These are phyloP conservation scores for Fremontodendron californicum DNA, from an alignment of 345 rosid species.

Conservation along the genomic window DNA sequence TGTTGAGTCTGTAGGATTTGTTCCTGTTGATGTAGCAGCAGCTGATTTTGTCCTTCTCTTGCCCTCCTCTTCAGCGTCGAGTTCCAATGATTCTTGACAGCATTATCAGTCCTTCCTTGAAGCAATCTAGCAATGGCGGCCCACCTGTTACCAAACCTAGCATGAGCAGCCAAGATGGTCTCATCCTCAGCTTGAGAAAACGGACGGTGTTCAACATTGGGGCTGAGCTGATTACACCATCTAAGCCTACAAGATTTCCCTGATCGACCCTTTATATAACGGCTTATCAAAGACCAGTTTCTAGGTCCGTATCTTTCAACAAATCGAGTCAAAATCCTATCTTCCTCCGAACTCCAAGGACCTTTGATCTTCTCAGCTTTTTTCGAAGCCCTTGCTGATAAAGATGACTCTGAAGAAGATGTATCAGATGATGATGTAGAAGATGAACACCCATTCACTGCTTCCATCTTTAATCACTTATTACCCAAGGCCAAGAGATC, in stretches of 20 bases:
- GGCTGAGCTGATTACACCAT: constrained; percentile 61
- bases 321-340: constrained; percentile 48
- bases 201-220: constrained; percentile 51
- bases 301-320: constrained; percentile 53
- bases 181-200: constrained; percentile 52
- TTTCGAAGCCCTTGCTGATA: constrained; percentile 16
- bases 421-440: constrained; percentile 44
- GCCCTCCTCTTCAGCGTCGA: constrained; percentile 52
- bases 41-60: constrained; percentile 11
- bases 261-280: constrained; percentile 48
- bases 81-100: constrained; percentile 67
- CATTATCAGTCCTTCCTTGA: constrained; percentile 58
- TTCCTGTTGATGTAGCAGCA: background rate
- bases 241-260: constrained; percentile 59
- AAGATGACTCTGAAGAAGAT: constrained; percentile 50
- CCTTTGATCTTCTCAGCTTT: constrained; percentile 49
- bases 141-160: constrained; percentile 57
- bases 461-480: constrained; percentile 27
- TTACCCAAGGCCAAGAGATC: no score
- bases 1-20: background rate
- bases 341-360: constrained; percentile 74
- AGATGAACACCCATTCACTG: constrained; percentile 32
- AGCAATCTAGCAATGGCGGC: constrained; percentile 58
- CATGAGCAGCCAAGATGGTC: constrained; percentile 52
- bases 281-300: constrained; percentile 59